Conservation (phyloP, 2,329 filamentous ascomycete species). For the Tolypocladium endophyticum region DNA sequence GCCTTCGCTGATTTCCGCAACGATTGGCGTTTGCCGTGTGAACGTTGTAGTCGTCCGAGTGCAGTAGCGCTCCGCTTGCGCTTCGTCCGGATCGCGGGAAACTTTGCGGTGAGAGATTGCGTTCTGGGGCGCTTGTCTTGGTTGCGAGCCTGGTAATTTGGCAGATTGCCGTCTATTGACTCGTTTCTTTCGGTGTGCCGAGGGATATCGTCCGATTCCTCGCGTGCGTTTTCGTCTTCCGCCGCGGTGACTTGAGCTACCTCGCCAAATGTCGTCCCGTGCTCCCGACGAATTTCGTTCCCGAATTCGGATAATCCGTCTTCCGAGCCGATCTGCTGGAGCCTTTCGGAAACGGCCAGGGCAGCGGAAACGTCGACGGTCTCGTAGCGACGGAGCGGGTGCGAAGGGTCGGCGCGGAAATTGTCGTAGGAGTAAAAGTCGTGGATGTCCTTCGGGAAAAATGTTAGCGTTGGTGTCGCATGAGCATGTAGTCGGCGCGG, state of each 20-base stretch:
- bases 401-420: conserved; percentile 6
- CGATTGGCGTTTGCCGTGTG: neutral
- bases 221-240: neutral
- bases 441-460: conserved; percentile 10
- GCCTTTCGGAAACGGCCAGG: neutral
- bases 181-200: neutral
- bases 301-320: neutral
- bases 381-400: conserved; percentile 5
- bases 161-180: neutral
- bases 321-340: neutral
- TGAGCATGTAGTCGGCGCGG: neutral
- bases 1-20: neutral
- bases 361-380: conserved; percentile 1
- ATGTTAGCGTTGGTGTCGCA: conserved; percentile 8
- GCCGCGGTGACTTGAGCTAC: neutral
- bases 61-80: neutral
- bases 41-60: neutral
- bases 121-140: neutral
- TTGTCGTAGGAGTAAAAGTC: conserved; percentile 6
- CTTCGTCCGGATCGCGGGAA: neutral
- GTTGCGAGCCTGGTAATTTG: neutral
- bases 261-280: neutral
- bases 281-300: neutral
- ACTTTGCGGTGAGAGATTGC: neutral
- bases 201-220: neutral